Evolutionary conservation across 345 rosid species (phyloP).

Genomic region (Eutrema japonicum): DNA sequence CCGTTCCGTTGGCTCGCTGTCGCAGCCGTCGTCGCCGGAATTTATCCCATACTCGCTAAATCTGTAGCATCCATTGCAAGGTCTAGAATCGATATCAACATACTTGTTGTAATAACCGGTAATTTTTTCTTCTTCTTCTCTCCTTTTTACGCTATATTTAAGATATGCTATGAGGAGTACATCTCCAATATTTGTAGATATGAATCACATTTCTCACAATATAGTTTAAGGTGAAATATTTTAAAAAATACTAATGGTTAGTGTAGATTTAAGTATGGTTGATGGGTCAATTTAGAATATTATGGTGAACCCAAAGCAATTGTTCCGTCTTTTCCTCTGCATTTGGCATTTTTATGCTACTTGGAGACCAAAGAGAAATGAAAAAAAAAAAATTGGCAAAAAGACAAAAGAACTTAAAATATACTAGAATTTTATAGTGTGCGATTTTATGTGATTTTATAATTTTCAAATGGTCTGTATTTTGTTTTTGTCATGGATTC

Average conservation of each 20-base stretch:
- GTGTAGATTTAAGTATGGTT: not conserved
- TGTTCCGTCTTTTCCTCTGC: constrained; percentile 9
- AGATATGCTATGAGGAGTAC: not conserved
- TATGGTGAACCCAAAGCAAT: constrained; percentile 14
- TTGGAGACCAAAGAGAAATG: constrained; percentile 10
- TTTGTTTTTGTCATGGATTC: not conserved
- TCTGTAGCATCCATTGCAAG: constrained; percentile 53
- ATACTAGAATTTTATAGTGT: not conserved
- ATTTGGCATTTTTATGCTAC: constrained; percentile 15
- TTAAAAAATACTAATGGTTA: not conserved
- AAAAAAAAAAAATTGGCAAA: not conserved
- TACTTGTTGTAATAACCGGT: constrained; percentile 84
- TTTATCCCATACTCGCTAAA: constrained; percentile 61
- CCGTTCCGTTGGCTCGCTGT: constrained; percentile 81
- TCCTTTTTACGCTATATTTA: not conserved
- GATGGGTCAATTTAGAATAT: constrained; percentile 24
- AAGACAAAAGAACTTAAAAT: not conserved
- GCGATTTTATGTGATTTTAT: not conserved
- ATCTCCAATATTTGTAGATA: not conserved
- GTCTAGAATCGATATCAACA: constrained; percentile 65
- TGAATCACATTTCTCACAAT: not conserved
- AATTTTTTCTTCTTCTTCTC: not conserved
- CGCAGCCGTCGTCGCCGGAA: constrained; percentile 67
- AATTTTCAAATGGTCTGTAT: not conserved
- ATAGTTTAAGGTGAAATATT: not conserved